phyloP scores from a whole-genome alignment of 208 protist genomes.

The Angomonas desouzai region DNA sequence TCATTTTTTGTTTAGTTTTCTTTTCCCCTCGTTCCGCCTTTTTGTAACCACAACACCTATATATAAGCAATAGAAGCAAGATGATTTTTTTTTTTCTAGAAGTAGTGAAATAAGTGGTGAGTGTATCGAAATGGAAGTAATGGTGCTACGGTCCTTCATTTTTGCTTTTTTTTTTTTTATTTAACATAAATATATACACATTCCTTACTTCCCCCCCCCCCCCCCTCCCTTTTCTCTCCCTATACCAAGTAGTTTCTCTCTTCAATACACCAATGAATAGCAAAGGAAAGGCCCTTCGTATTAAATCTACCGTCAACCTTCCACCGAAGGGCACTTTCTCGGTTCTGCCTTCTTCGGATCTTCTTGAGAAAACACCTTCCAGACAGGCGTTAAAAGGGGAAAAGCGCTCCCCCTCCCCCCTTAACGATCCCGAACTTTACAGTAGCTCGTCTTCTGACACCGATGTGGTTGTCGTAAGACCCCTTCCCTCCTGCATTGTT shows the following conservation, averaged over 20 bases:
- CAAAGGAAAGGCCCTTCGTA: not conserved
- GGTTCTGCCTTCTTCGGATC: not conserved
- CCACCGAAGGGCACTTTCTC: conserved; percentile 1
- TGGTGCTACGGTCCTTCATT: no score
- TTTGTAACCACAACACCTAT: no score
- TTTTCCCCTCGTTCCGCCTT: no score
- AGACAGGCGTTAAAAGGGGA: not conserved
- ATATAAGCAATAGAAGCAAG: no score
- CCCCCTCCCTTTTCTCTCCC: not conserved
- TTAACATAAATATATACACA: not conserved
- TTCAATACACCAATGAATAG: not conserved
- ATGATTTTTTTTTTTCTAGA: conserved; percentile 14
- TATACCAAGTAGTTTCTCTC: no score
- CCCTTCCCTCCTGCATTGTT: no score
- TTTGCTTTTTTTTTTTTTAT: conserved; percentile 4
- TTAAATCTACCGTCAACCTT: not conserved
- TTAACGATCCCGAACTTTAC: not conserved
- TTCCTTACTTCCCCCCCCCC: not conserved
- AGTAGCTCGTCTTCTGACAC: not conserved
- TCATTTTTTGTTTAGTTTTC: no score
- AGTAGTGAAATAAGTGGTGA: no score
- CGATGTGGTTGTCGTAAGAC: no score
- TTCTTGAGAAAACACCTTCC: not conserved
- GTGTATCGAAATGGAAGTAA: not conserved
- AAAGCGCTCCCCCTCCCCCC: not conserved